Base-by-base conservation (phyloP, 331 rosid species). In the Spiraea crenata region DNA sequence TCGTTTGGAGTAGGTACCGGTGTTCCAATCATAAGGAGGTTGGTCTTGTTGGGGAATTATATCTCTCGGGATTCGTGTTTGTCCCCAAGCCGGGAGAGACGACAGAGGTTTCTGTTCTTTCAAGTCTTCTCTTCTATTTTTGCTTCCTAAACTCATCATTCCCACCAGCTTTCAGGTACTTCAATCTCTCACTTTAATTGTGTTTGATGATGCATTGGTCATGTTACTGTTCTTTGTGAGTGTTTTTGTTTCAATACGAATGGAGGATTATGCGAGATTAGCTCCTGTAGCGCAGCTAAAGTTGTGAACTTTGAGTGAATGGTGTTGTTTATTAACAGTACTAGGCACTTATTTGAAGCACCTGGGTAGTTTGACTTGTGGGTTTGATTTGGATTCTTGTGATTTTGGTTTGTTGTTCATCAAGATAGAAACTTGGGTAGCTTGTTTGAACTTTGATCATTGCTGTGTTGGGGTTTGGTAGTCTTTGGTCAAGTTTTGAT, bases 1-100 rank as follows among this genome's bases (percentile, higher is more conserved):
- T 52, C 77, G 89, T 81, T 82, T 92, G 89, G 85, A 87, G 93
- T 85, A 78, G 98, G 89, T 88, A 74, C 81, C 85, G 77, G 63
- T 85, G 95, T 80, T 88, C 88, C 97, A 87, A 90, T 90, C 83
- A 93, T 84, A 89, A 82, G 97, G 80, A 87, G 85, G 84, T 75
- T 74, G 84, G 85, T 79, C 82, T 82, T 86, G 66, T 78, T 85
- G 76, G 81, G 69, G 74, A 75, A 76, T 73, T 77, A 80, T 51
- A 81, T 89, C 82, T 82, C 84, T 86, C 67, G 86, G 88, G 81
- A 77, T 84, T 81, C 66, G 68, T 80, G 80, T 88, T 84, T 82
- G 86, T 88, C 93, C 82, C 74, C 68, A 66, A 80, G 83, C 77
- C 50, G 51, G 79, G 77, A 65, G 72, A 72, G 31, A 8, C 3